These are phyloP conservation scores for Cunninghamia lanceolata DNA, from an alignment of 75 land plant species.

Conservation along the genomic window DNA sequence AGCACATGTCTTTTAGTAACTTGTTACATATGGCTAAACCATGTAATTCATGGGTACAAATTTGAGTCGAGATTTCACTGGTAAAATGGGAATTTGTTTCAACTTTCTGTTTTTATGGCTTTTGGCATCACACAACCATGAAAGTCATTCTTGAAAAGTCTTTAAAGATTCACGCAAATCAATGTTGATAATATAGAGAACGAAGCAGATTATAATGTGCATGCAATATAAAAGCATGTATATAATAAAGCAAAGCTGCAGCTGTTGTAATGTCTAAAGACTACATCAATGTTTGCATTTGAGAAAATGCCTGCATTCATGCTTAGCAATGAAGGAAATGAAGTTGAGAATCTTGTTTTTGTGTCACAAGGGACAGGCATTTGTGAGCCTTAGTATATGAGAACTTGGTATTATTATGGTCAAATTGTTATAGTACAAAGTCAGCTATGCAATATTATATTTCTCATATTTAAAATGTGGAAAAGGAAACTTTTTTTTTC, in stretches of 20 bases:
- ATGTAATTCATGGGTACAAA: neutral
- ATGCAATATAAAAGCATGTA: neutral
- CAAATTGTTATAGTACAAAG: too few species aligned
- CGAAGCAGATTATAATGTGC: neutral
- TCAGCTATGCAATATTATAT: too few species aligned
- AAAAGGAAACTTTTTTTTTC: too few species aligned
- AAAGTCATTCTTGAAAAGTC: neutral
- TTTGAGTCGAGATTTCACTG: neutral
- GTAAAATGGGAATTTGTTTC: neutral
- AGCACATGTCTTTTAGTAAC: constrained; percentile 9
- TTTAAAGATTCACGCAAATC: neutral
- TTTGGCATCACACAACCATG: neutral
- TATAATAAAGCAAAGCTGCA: neutral
- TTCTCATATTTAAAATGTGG: too few species aligned
- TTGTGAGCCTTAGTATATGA: too few species aligned
- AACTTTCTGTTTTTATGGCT: neutral
- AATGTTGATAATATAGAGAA: neutral
- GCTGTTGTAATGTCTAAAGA: neutral
- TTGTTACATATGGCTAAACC: neutral
- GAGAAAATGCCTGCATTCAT: neutral
- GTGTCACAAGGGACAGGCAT: neutral
- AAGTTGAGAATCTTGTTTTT: neutral
- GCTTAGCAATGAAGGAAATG: neutral
- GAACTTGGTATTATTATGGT: too few species aligned
- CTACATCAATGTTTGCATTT: neutral